Percentiles rank a stretch among this genome's conserved stretches.
Conservation (phyloP, 1,284 basidiomycete species). For the Ceratobasidium sp. region DNA sequence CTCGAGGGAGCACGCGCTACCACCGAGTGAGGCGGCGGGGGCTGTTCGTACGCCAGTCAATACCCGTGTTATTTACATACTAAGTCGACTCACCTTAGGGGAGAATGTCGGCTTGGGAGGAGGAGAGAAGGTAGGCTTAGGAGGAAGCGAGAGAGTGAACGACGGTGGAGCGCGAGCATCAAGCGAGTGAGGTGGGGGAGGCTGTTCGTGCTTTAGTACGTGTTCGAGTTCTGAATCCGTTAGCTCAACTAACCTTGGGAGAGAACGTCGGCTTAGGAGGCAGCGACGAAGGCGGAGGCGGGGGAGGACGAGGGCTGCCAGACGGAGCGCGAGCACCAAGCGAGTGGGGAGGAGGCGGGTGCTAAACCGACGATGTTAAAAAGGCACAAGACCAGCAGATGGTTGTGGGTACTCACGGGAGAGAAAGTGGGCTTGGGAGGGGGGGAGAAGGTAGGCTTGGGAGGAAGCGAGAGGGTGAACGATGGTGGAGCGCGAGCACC, state of each 20-base stretch:
- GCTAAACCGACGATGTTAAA: background rate
- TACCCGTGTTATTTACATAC: background rate
- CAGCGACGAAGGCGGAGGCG: constrained; percentile 8
- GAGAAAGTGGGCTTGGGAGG: constrained; percentile 26
- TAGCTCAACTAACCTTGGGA: background rate
- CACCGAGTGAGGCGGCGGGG: constrained; percentile 31
- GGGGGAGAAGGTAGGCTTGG: background rate
- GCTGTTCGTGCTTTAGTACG: background rate
- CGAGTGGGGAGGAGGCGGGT: constrained; percentile 20
- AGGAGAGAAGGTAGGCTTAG: background rate
- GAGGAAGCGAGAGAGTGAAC: background rate
- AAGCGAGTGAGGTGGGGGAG: constrained; percentile 28
- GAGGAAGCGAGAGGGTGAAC: background rate
- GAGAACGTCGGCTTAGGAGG: constrained; percentile 35
- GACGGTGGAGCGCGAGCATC: constrained; percentile 5
- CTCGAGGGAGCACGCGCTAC: constrained; percentile 21
- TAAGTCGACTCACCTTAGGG: background rate
- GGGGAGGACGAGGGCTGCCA: constrained; percentile 9
- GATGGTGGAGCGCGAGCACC: constrained; percentile 8
- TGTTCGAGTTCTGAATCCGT: too few species aligned
- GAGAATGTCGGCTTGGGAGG: constrained; percentile 31
- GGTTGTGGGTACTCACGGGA: background rate
- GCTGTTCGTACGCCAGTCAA: background rate
- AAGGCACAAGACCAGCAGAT: background rate
- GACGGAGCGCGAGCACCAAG: constrained; percentile 24